These are phyloP conservation scores for Clonostachys rosea DNA, from an alignment of 2,329 filamentous ascomycete genomes.

Conservation along the genomic window DNA sequence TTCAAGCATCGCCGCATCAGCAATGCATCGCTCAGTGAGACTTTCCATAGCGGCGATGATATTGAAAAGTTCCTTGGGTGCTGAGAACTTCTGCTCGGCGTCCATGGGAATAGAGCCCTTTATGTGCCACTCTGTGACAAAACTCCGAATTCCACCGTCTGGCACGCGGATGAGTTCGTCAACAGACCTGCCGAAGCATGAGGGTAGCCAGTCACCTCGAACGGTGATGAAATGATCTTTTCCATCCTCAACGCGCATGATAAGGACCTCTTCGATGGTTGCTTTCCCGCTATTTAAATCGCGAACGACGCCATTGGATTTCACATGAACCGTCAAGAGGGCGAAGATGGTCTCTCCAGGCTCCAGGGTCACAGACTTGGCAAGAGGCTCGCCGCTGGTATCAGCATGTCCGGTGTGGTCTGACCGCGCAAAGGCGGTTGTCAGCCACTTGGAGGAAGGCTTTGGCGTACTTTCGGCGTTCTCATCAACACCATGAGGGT, in stretches of 20 bases:
- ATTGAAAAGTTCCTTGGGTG: constrained; percentile 83
- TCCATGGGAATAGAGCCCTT: constrained; percentile 48
- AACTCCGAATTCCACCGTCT: constrained; percentile 67
- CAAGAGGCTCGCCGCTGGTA: constrained; percentile 15
- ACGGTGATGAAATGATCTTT: constrained; percentile 90
- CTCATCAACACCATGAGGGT: constrained; percentile 47
- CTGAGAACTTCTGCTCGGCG: constrained; percentile 66
- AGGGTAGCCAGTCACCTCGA: constrained; percentile 72
- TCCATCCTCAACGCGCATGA: constrained; percentile 78
- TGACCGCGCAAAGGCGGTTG: constrained; percentile 53
- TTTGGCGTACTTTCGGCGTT: constrained; percentile 23
- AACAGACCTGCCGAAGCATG: constrained; percentile 80
- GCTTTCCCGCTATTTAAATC: constrained; percentile 65
- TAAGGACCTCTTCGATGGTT: constrained; percentile 77
- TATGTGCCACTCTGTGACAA: constrained; percentile 30
- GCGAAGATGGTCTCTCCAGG: constrained; percentile 80
- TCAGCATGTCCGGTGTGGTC: constrained; percentile 21
- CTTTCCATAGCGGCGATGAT: constrained; percentile 74
- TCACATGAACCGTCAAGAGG: constrained; percentile 63
- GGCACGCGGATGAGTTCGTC: constrained; percentile 84
- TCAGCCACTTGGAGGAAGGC: constrained; percentile 60
- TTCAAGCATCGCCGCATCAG: constrained; percentile 59
- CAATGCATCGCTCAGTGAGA: constrained; percentile 50
- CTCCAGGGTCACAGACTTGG: constrained; percentile 60
- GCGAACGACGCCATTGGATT: constrained; percentile 57